phyloP scores from a whole-genome alignment of 2,329 filamentous ascomycete genomes.

The Tolypocladium nubicola region DNA sequence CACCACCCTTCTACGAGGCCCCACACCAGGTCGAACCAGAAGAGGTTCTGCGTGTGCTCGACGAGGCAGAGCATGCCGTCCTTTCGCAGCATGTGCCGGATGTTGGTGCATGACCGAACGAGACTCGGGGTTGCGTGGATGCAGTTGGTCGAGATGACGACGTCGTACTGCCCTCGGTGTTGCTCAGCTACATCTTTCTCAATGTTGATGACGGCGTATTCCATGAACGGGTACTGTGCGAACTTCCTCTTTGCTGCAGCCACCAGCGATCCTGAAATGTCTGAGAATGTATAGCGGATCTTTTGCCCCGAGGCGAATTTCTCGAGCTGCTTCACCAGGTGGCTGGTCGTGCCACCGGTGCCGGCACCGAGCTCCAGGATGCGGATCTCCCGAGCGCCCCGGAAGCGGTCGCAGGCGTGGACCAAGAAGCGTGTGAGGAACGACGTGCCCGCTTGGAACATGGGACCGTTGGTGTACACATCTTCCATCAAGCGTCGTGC shows the following conservation, averaged over 20 bases:
- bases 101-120: constrained; percentile 9
- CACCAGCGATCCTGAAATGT: constrained; percentile 24
- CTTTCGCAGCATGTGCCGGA: constrained; percentile 10
- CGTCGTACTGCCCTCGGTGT: constrained; percentile 12
- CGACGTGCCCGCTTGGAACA: constrained; percentile 10
- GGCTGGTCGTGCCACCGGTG: constrained; percentile 28
- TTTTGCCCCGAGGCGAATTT: too few relatives aligned
- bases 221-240: constrained; percentile 8
- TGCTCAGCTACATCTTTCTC: constrained; percentile 11
- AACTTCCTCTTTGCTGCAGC: constrained; percentile 14
- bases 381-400: constrained; percentile 10
- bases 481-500: constrained; percentile 19
- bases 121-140: constrained; percentile 22
- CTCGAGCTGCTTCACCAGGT: constrained; percentile 16
- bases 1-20: constrained; percentile 25
- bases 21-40: constrained; percentile 19
- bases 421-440: constrained; percentile 5
- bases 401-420: too few relatives aligned
- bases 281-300: constrained; percentile 27
- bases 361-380: constrained; percentile 33
- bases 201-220: constrained; percentile 16
- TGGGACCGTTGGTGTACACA: constrained; percentile 20
- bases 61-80: constrained; percentile 18
- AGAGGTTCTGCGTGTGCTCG: constrained; percentile 15
- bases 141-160: constrained; percentile 23